A percentile compares a stretch with the other conserved stretches of the same genome.
Evolutionary conservation across 2,329 filamentous ascomycete species (phyloP).

Genomic region (Exophiala sp.): DNA sequence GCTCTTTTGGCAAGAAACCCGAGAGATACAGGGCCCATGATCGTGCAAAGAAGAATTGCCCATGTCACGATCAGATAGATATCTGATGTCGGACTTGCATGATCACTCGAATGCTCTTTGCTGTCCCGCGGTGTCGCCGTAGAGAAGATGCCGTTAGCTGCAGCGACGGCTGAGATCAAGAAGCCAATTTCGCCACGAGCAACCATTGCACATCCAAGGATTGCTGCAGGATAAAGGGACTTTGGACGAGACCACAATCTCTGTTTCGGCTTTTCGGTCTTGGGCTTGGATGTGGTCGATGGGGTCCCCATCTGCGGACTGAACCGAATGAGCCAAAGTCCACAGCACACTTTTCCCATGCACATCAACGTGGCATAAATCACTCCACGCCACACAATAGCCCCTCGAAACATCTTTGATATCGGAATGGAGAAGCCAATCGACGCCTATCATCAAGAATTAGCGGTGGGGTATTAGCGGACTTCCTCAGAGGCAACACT

Average conservation of each 20-base stretch:
- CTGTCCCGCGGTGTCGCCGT: not conserved
- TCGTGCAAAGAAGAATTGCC: constrained; percentile 56
- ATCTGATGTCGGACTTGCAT: constrained; percentile 35
- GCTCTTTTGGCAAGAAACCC: constrained; percentile 49
- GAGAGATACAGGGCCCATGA: constrained; percentile 53
- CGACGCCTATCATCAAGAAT: constrained; percentile 36
- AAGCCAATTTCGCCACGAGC: constrained; percentile 78
- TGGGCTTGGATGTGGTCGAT: not conserved
- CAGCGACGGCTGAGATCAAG: constrained; percentile 66
- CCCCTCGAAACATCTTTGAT: constrained; percentile 61
- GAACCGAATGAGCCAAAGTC: constrained; percentile 54
- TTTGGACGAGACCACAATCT: constrained; percentile 37
- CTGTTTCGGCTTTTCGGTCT: not conserved
- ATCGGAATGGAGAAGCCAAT: constrained; percentile 80
- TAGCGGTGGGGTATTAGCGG: not conserved
- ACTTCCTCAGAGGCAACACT: not conserved
- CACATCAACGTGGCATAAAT: constrained; percentile 71
- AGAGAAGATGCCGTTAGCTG: constrained; percentile 50
- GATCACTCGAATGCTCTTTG: not conserved
- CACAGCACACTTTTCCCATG: constrained; percentile 59
- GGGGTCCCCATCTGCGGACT: not conserved
- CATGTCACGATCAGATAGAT: constrained; percentile 54
- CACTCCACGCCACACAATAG: constrained; percentile 67
- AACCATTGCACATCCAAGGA: constrained; percentile 68
- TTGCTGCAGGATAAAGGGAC: constrained; percentile 64